Percentiles rank a stretch among this genome's conserved stretches.
These are phyloP conservation scores for Chlorella sp. DNA, from an alignment of 139 green algal genomes.

Conservation along the genomic window DNA sequence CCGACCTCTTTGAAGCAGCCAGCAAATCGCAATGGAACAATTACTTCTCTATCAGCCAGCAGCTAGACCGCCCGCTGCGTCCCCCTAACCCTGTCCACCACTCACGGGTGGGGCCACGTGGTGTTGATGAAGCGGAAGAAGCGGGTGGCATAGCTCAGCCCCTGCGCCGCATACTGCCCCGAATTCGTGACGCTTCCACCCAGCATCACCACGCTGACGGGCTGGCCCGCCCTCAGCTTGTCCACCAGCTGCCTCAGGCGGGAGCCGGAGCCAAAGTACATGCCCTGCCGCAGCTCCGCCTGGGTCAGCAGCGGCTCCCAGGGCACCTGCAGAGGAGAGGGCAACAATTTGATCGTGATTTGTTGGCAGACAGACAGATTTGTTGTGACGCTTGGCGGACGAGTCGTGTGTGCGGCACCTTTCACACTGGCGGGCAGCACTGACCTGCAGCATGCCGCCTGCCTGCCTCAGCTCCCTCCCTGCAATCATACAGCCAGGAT, in stretches of 20 bases:
- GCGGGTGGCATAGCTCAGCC: background rate
- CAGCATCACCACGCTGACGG: background rate
- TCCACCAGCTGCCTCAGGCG: background rate
- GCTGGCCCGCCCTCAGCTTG: background rate
- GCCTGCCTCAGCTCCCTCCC: no score
- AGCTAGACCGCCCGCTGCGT: background rate
- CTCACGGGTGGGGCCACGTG: background rate
- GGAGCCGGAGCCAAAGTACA: background rate
- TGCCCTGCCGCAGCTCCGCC: background rate
- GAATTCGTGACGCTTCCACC: background rate
- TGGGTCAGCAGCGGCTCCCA: background rate
- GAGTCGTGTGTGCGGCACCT: no score
- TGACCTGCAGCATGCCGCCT: no score
- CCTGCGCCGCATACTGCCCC: background rate
- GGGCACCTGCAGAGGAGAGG: background rate
- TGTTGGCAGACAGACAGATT: no score
- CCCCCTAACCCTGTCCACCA: no score
- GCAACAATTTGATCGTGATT: no score
- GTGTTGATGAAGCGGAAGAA: background rate
- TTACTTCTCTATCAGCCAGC: no score
- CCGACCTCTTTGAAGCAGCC: no score
- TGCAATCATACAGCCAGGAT: no score
- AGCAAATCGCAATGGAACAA: no score
- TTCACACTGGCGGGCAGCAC: no score
- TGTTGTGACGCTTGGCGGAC: no score